Base-by-base conservation (phyloP, 108 stramenopile genomes). In the Thalassiosira profunda region DNA sequence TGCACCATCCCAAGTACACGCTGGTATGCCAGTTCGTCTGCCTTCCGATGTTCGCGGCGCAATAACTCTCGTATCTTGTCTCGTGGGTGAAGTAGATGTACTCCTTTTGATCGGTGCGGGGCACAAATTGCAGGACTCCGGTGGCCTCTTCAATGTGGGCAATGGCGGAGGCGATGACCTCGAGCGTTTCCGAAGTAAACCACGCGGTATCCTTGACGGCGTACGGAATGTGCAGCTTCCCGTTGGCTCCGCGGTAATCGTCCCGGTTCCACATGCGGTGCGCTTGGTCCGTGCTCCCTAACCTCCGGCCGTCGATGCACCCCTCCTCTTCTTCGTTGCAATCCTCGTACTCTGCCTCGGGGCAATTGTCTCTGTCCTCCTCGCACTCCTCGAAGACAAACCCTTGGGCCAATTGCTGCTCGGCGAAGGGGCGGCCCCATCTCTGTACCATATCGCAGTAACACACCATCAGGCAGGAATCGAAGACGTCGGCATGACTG, bases 1-100 rank as follows among this genome's bases (percentile, higher is more conserved):
- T 23, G 41, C 74, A 76, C 66, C 66, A 76, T 17, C 74, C 74
- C 17, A 76, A 24, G 29, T 67, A 76, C 2, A 76, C 47, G 18
- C 60, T 67, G 0, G 66, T 54, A 7, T 43, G 36, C 2, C 48
- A 38, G 25, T 51, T 42, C 23, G 55, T 57, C 38, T 72, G 71
- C 20, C 59, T 58, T 1, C 74, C 74, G 8, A 76, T 38, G 35
- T 76, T 67, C 10, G 74, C 21, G 5, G 66, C 66, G 35, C 74
- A 76, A 11, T 24, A 26, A 20, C 37, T 56, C 8, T 30, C 15
- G 18, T 67, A 67, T 28, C 35, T 38, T 6, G 67, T 56, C 37
- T 62, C 29, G 35, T 72, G 46, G 18, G 49, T 36, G 35, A 72
- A 72, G 60, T 51, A 67, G 15, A 76, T 76, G 44, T 76, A 76